A percentile compares a stretch with the other conserved stretches of the same genome.
phyloP scores from a whole-genome alignment of 176 grass and related monocot genomes.

The Raddia guianensis region DNA sequence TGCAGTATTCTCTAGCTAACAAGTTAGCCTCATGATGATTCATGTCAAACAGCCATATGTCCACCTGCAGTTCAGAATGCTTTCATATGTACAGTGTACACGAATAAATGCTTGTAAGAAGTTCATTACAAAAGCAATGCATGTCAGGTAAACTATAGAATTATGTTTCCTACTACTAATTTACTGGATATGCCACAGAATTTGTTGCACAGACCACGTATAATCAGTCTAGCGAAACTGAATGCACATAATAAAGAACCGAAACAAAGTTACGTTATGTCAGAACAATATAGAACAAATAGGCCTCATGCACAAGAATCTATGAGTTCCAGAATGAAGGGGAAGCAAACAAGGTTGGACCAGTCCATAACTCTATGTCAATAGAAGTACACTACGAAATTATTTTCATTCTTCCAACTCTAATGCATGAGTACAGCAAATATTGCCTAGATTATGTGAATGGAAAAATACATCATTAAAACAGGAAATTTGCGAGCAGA shows the following conservation, averaged over 20 bases:
- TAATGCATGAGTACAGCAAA: not conserved
- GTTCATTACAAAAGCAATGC: not conserved
- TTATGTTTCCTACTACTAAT: not conserved
- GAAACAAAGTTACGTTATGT: not conserved
- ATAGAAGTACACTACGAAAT: not conserved
- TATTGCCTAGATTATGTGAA: too few species aligned
- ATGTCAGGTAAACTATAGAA: not conserved
- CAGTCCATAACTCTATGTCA: not conserved
- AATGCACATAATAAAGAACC: not conserved
- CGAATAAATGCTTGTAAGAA: not conserved
- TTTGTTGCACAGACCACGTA: not conserved
- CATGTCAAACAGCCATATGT: slow-evolving; percentile 66
- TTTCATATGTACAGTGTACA: not conserved
- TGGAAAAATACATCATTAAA: too few species aligned
- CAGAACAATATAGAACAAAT: not conserved
- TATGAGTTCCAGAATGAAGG: not conserved
- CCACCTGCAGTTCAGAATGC: slow-evolving; percentile 46
- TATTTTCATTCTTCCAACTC: not conserved
- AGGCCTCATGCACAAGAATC: not conserved
- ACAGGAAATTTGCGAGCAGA: too few species aligned
- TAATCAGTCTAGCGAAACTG: not conserved
- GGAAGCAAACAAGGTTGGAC: not conserved
- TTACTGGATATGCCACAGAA: not conserved
- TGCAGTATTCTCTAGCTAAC: slow-evolving; percentile 51
- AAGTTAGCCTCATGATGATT: slow-evolving; percentile 57